Percentiles rank a stretch among this genome's conserved stretches.
Evolutionary conservation across 768 basidiomycete species (phyloP).

Genomic region (Collybiopsis confluens): DNA sequence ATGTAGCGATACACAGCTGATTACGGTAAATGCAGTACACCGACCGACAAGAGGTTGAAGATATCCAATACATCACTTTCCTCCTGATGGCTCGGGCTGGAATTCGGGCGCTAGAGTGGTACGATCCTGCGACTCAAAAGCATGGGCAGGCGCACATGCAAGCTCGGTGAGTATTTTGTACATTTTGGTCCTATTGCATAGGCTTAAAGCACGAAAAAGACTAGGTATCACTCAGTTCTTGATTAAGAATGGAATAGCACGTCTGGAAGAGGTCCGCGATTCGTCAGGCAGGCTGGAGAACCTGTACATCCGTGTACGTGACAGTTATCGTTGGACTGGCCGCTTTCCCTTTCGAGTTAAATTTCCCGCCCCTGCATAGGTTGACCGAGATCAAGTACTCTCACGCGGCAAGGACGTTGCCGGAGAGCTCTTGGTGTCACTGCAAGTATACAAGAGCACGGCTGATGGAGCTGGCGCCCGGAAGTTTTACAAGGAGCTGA

Average conservation of each 20-base stretch:
- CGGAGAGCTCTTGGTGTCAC: slow-evolving; percentile 71
- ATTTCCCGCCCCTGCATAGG: slow-evolving; percentile 35
- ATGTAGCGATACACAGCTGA: background rate
- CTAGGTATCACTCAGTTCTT: slow-evolving; percentile 82
- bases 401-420: slow-evolving; percentile 59
- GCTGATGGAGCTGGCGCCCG: slow-evolving; percentile 81
- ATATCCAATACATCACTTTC: slow-evolving; percentile 79
- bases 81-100: slow-evolving; percentile 85
- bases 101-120: slow-evolving; percentile 68
- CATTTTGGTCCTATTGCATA: background rate
- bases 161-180: slow-evolving; percentile 52
- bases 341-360: background rate
- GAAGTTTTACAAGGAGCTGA: slow-evolving; percentile 74
- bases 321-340: background rate
- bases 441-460: slow-evolving; percentile 83
- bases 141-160: slow-evolving; percentile 93
- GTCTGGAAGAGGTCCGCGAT: slow-evolving; percentile 63
- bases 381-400: slow-evolving; percentile 69
- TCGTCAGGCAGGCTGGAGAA: slow-evolving; percentile 58
- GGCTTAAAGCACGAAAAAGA: slow-evolving; percentile 29
- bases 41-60: slow-evolving; percentile 63
- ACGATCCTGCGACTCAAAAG: slow-evolving; percentile 74
- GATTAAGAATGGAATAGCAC: slow-evolving; percentile 64
- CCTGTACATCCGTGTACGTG: slow-evolving; percentile 61
- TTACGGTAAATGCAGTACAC: slow-evolving; percentile 47